A percentile compares a stretch with the other conserved stretches of the same genome.
These are phyloP conservation scores for Pouteria campechiana DNA, from an alignment of 179 eudicot species.

Conservation along the genomic window DNA sequence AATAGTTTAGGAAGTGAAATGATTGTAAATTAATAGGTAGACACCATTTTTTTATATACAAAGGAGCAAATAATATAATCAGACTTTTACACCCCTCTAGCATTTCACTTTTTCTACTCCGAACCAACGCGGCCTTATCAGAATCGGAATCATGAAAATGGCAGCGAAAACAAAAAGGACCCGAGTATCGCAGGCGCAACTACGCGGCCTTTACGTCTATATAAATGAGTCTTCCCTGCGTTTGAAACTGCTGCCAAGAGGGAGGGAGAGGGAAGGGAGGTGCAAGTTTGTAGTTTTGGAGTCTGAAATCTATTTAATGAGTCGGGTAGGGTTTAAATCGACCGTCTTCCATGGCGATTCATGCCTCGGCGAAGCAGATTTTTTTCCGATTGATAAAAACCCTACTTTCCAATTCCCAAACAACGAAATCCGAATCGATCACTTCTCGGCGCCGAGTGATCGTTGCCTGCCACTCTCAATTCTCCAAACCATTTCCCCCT, in stretches of 20 bases:
- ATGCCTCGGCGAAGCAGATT: conserved; percentile 44
- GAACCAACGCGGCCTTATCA: too few species aligned
- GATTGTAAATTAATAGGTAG: too few species aligned
- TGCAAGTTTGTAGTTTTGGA: conserved; percentile 1
- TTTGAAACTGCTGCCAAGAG: conserved; percentile 19
- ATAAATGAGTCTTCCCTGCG: not conserved
- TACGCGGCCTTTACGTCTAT: conserved; percentile 6
- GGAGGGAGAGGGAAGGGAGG: conserved; percentile 5
- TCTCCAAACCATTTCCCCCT: conserved; percentile 58
- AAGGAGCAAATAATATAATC: too few species aligned
- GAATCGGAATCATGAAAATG: too few species aligned
- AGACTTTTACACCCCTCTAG: too few species aligned
- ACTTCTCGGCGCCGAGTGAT: conserved; percentile 45
- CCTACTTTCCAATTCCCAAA: conserved; percentile 54
- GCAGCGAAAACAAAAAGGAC: too few species aligned
- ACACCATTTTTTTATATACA: too few species aligned
- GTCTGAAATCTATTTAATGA: conserved; percentile 13
- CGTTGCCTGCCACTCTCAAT: conserved; percentile 72
- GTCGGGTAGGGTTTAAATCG: conserved; percentile 51
- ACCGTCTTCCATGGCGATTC: conserved; percentile 47
- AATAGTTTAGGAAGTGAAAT: too few species aligned
- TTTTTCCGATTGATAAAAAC: conserved; percentile 22
- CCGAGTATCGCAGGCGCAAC: too few species aligned
- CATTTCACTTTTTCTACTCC: too few species aligned
- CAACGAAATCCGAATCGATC: conserved; percentile 72